Conservation (phyloP, 2,329 filamentous ascomycete species). For the Fusarium vanettenii region DNA sequence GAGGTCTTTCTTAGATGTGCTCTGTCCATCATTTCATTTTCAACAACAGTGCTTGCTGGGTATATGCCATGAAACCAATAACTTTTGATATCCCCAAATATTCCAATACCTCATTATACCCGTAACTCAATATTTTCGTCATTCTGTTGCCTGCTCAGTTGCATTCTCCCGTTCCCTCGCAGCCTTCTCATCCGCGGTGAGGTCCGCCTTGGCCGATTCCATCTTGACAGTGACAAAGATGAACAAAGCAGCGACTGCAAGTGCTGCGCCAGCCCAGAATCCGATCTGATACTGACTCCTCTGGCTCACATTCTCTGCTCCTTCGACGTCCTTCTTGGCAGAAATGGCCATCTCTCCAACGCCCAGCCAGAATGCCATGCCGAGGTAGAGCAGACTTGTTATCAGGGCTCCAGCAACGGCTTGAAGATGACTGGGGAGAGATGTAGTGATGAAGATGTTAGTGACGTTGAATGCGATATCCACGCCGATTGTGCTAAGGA, state of each 20-base stretch:
- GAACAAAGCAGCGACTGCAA: constrained; percentile 61
- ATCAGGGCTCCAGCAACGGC: constrained; percentile 75
- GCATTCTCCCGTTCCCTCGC: constrained; percentile 30
- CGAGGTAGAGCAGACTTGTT: constrained; percentile 72
- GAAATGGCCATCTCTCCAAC: constrained; percentile 74
- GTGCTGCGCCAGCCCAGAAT: constrained; percentile 74
- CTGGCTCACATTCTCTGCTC: constrained; percentile 49
- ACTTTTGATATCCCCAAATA: neutral
- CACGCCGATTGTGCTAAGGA: constrained; percentile 76
- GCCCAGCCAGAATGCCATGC: constrained; percentile 77
- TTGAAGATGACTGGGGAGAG: constrained; percentile 73
- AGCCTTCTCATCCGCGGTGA: constrained; percentile 68
- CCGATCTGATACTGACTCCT: constrained; percentile 70
- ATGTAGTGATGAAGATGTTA: constrained; percentile 82
- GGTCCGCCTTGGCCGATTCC: constrained; percentile 64
- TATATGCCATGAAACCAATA: neutral
- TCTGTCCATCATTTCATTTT: neutral
- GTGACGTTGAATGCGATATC: constrained; percentile 81
- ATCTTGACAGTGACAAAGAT: constrained; percentile 69
- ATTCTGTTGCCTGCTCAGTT: neutral
- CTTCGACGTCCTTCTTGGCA: constrained; percentile 51
- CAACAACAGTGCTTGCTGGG: neutral
- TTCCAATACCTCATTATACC: neutral
- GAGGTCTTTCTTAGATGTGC: neutral
- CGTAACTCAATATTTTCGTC: neutral